Percentiles rank a stretch among this genome's conserved stretches.
Conservation (phyloP, 495 filamentous ascomycete genomes). For the Aspergillus heteromorphus region DNA sequence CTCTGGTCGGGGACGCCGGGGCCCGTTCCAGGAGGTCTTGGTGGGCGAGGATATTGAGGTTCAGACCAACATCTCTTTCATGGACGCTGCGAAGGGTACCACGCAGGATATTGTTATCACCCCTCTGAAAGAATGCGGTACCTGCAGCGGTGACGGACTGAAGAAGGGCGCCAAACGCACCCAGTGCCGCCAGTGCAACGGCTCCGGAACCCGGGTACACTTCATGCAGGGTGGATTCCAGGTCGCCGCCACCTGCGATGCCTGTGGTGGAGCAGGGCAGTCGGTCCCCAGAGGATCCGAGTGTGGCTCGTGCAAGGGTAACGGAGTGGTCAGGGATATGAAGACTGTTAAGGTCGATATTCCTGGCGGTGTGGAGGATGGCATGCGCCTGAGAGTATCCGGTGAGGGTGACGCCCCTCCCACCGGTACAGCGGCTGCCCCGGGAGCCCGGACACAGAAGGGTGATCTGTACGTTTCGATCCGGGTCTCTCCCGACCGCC, state of each 20-base stretch:
- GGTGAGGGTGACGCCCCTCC: constrained; percentile 83
- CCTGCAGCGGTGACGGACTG: constrained; percentile 76
- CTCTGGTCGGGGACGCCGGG: constrained; percentile 47
- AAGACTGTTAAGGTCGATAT: constrained; percentile 84
- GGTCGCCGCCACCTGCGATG: constrained; percentile 80
- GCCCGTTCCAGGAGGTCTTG: constrained; percentile 68
- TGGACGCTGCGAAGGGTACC: constrained; percentile 90
- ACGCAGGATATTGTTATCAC: constrained; percentile 72
- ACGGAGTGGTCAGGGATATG: constrained; percentile 70
- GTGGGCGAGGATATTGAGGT: constrained; percentile 93
- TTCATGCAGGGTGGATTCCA: constrained; percentile 91
- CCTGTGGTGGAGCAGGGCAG: constrained; percentile 72
- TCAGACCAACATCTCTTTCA: constrained; percentile 85
- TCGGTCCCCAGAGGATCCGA: constrained; percentile 69
- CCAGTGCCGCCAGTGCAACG: constrained; percentile 74
- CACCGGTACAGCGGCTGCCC: constrained; percentile 55
- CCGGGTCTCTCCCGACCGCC: constrained; percentile 73
- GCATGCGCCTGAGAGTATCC: constrained; percentile 77
- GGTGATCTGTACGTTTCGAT: constrained; percentile 89
- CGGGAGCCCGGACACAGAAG: constrained; percentile 53
- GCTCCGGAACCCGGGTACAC: constrained; percentile 81
- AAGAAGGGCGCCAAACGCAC: constrained; percentile 70
- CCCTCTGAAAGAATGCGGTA: constrained; percentile 71
- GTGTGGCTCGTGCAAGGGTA: constrained; percentile 71
- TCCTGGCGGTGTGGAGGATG: constrained; percentile 89